Conservation (phyloP, 78 protist genomes). For the Chrysochromulina parva region DNA sequence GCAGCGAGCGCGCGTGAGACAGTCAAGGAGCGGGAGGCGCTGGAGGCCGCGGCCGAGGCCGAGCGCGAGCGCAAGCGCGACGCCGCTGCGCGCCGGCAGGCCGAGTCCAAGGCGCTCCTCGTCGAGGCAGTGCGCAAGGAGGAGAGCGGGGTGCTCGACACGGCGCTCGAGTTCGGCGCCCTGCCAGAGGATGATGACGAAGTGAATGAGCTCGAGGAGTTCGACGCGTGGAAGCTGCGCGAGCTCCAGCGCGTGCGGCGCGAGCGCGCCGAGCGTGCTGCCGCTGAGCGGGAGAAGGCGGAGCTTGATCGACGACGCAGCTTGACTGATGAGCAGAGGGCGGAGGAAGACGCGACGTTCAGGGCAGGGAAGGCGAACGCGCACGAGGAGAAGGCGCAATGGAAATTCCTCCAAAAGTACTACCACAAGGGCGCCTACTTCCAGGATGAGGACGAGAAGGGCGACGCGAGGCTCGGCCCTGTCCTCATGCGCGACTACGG, state of each 20-base stretch:
- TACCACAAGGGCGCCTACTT: conserved; percentile 44
- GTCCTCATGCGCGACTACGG: conserved; percentile 27
- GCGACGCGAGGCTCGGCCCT: not conserved
- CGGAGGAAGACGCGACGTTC: conserved; percentile 22
- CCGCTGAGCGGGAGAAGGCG: not conserved
- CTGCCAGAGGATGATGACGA: conserved; percentile 29
- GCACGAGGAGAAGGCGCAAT: not conserved
- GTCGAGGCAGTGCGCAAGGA: not conserved
- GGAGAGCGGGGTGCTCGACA: not conserved
- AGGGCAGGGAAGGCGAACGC: no score
- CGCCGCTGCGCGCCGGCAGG: not conserved
- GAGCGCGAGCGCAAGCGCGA: no score
- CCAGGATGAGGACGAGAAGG: conserved; percentile 42
- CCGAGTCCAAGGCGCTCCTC: not conserved
- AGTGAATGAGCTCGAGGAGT: conserved; percentile 15
- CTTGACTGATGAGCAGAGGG: conserved; percentile 28
- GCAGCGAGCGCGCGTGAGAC: not conserved
- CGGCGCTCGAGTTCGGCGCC: conserved; percentile 1
- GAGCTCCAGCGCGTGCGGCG: conserved; percentile 17
- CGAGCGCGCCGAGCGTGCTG: conserved; percentile 20
- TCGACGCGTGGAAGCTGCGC: conserved; percentile 30
- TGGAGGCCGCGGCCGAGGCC: not conserved
- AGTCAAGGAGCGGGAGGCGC: not conserved
- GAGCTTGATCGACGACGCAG: conserved; percentile 41
- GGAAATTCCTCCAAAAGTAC: conserved; percentile 35